Evolutionary conservation across 495 filamentous ascomycete genomes (phyloP).

Genomic region (Peziza echinospora): DNA sequence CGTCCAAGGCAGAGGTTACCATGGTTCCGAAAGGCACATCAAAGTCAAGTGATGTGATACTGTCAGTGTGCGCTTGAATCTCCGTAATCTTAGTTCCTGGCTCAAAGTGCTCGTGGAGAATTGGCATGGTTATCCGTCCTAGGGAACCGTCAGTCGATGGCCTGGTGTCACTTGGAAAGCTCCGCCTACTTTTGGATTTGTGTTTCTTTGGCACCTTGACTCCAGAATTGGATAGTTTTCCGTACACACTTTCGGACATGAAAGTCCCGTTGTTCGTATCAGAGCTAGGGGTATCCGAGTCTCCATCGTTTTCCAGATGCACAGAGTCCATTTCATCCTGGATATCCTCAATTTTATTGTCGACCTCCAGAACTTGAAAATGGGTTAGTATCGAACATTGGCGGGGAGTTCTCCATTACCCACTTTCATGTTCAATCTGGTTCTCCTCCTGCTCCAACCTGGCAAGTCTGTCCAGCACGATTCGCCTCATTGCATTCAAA

Average conservation of each 20-base stretch:
- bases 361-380: slow-evolving; percentile 50
- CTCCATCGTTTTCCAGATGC: slow-evolving; percentile 28
- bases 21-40: slow-evolving; percentile 89
- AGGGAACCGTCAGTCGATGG: background rate
- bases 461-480: slow-evolving; percentile 74
- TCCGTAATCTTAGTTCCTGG: slow-evolving; percentile 76
- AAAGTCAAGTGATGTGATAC: slow-evolving; percentile 80
- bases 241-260: slow-evolving; percentile 96
- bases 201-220: slow-evolving; percentile 36
- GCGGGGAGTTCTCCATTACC: slow-evolving; percentile 14
- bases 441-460: slow-evolving; percentile 81
- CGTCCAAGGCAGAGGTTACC: slow-evolving; percentile 86
- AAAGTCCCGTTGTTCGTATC: slow-evolving; percentile 36
- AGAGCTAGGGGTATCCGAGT: slow-evolving; percentile 35
- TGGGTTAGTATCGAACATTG: slow-evolving; percentile 3
- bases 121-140: slow-evolving; percentile 62
- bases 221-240: slow-evolving; percentile 50
- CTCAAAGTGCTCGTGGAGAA: slow-evolving; percentile 86
- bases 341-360: slow-evolving; percentile 66
- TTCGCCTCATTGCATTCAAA: slow-evolving; percentile 77
- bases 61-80: slow-evolving; percentile 69
- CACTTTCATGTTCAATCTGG: slow-evolving; percentile 71
- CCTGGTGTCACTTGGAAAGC: background rate
- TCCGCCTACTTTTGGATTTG: slow-evolving; percentile 31
- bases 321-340: slow-evolving; percentile 54